Base-by-base conservation (phyloP, 148 eudicot species). In the Selenicereus undatus region DNA sequence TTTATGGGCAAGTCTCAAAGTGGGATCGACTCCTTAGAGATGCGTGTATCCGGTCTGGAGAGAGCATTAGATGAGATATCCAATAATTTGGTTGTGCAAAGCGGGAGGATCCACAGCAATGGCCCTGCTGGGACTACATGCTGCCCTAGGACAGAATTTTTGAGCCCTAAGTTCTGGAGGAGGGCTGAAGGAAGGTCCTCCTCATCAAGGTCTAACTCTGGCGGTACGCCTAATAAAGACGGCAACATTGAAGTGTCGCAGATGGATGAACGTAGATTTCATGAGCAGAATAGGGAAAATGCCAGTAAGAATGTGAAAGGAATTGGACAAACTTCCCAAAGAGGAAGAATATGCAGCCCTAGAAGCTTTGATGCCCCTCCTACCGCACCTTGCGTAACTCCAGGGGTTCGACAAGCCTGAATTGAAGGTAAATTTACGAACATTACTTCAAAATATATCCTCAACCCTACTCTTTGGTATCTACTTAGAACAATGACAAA, bases 1-100 rank as follows among this genome's bases (percentile, higher is more conserved):
- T 93, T 87, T 85, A 93, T 93, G 88, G 98, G 98, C 24, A 88
- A 84, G 78, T 93, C 98, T 48, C 96, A 87, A 79, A 89, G 80
- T 72, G 93, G 96, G 76, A 93, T 93, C 72, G 83, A 82, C 84
- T 92, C 90, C 27, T 81, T 93, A 88, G 91, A 90, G 85, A 90
- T 86, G 39, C 96, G 98, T 60, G 98, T 93, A 76, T 83, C 91
- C 60, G 98, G 94, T 39, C 88, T 93, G 2, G 98, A 93, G 91
- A 88, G 77, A 82, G 87, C 87, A 69, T 81, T 93, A 77, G 96
- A 90, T 42, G 94, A 85, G 18, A 93, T 93, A 75, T 90, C 93
- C 43, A 81, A 86, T 70, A 90, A 88, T 82, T 81, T 93, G 81
- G 91, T 86, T 9, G 71, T 90, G 64, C 90, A 91, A 82, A 88